These are phyloP conservation scores for Beauveria medogensis DNA, from an alignment of 2,329 filamentous ascomycete species.

Conservation along the genomic window DNA sequence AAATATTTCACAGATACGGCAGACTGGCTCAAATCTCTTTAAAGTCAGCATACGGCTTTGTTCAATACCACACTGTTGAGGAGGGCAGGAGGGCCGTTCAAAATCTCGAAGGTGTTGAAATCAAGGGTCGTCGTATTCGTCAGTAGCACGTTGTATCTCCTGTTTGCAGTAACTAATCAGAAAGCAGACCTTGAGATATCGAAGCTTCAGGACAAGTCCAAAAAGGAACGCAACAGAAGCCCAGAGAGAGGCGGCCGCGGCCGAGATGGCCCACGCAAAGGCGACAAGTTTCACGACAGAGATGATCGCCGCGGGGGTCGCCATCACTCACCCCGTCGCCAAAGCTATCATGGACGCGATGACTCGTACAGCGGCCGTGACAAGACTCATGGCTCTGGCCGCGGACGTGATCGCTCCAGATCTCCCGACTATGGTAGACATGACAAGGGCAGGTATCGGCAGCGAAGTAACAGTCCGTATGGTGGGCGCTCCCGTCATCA, in stretches of 20 bases:
- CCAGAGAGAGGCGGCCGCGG: conserved; percentile 46
- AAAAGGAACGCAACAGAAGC: conserved; percentile 52
- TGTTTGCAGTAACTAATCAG: conserved; percentile 20
- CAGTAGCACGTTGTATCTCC: conserved; percentile 32
- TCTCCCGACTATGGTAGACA: conserved; percentile 47
- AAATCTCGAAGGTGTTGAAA: conserved; percentile 68
- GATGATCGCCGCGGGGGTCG: conserved; percentile 60
- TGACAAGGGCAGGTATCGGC: conserved; percentile 48
- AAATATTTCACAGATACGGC: conserved; percentile 79
- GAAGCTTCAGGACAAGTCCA: conserved; percentile 69
- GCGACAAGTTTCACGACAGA: conserved; percentile 38
- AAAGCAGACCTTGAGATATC: conserved; percentile 76
- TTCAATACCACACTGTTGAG: conserved; percentile 75
- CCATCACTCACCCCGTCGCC: conserved; percentile 49
- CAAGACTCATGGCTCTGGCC: conserved; percentile 33
- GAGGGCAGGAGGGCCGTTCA: conserved; percentile 71
- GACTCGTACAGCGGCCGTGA: conserved; percentile 48
- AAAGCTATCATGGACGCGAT: conserved; percentile 53
- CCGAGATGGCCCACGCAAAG: conserved; percentile 23
- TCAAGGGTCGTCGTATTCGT: conserved; percentile 92
- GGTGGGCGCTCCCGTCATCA: conserved; percentile 34
- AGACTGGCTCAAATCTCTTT: conserved; percentile 89
- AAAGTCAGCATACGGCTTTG: conserved; percentile 94
- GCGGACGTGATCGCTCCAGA: conserved; percentile 56
- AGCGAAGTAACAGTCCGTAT: conserved; percentile 63